Evolutionary conservation across 2,329 filamentous ascomycete genomes (phyloP).

Genomic region (Hypoxylon sp.): DNA sequence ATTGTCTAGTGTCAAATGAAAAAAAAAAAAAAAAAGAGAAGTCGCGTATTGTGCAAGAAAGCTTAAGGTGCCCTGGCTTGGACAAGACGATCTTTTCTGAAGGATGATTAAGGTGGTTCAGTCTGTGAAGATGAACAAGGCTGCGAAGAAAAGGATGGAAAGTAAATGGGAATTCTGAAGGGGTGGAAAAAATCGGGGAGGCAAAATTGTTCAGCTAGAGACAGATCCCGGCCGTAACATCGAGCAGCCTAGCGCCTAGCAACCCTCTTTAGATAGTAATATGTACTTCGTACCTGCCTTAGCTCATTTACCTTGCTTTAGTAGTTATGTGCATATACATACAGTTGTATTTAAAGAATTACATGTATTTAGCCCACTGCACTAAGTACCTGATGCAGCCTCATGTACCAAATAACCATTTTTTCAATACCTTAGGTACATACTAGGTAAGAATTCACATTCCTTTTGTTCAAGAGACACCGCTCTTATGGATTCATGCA

Average conservation of each 20-base stretch:
- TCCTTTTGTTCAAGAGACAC: conserved; percentile 3
- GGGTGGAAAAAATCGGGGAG: conserved; percentile 40
- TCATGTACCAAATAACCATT: no score
- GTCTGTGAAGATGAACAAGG: conserved; percentile 22
- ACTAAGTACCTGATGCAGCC: no score
- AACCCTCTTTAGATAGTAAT: conserved; percentile 9
- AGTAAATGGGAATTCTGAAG: conserved; percentile 28
- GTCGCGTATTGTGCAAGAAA: conserved; percentile 17
- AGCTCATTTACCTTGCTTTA: neutral
- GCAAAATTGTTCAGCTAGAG: conserved; percentile 44
- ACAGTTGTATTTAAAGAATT: neutral
- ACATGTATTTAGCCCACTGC: no score
- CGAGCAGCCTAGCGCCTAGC: no score
- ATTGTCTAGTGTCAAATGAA: conserved; percentile 8
- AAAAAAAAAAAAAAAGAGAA: neutral
- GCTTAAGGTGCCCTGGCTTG: conserved; percentile 3
- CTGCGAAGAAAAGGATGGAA: conserved; percentile 34
- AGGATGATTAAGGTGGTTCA: conserved; percentile 13
- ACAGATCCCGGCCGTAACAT: conserved; percentile 7
- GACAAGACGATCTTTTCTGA: conserved; percentile 17
- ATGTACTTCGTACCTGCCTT: conserved; percentile 32
- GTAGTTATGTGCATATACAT: no score
- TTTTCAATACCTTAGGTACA: conserved; percentile 1
- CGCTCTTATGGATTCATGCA: neutral
- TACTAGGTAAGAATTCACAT: conserved; percentile 1